Percentiles rank a stretch among this genome's conserved stretches.
Evolutionary conservation across 441 rosid genomes (phyloP).

Genomic region (Pelargonium citronellum): DNA sequence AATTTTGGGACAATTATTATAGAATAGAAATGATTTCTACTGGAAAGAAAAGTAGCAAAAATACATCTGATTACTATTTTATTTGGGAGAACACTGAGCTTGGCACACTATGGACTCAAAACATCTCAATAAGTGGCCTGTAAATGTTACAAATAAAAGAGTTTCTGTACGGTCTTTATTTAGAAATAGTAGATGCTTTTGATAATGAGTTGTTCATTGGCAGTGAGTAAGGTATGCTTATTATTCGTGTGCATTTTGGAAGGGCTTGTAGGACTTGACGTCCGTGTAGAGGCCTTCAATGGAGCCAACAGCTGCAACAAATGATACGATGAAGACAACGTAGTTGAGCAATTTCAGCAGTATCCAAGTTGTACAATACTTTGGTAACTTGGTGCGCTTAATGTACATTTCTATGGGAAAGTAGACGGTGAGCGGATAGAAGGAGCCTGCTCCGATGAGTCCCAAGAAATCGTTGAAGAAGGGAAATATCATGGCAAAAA

Average conservation of each 20-base stretch:
- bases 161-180: too few species aligned
- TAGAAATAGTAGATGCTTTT: too few species aligned
- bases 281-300: constrained; percentile 56
- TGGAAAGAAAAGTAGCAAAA: too few species aligned
- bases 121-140: too few species aligned
- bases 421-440: constrained; percentile 80
- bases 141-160: too few species aligned
- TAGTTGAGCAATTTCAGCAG: constrained; percentile 60
- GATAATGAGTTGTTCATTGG: too few species aligned
- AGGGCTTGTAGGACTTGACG: constrained; percentile 63
- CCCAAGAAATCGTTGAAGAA: constrained; percentile 79
- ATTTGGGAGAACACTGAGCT: too few species aligned
- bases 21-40: too few species aligned
- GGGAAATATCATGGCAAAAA: constrained; percentile 73
- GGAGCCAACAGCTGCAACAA: constrained; percentile 66
- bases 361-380: constrained; percentile 53
- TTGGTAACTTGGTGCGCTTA: constrained; percentile 41
- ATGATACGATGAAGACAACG: constrained; percentile 50
- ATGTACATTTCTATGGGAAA: constrained; percentile 83
- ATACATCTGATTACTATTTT: too few species aligned
- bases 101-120: too few species aligned
- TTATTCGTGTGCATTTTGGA: constrained; percentile 24
- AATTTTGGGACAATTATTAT: too few species aligned
- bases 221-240: too few species aligned
- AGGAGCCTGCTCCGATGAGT: constrained; percentile 64